A percentile compares a stretch with the other conserved stretches of the same genome.
phyloP scores from a whole-genome alignment of 2,329 filamentous ascomycete species.

The Pleomassaria siparia region DNA sequence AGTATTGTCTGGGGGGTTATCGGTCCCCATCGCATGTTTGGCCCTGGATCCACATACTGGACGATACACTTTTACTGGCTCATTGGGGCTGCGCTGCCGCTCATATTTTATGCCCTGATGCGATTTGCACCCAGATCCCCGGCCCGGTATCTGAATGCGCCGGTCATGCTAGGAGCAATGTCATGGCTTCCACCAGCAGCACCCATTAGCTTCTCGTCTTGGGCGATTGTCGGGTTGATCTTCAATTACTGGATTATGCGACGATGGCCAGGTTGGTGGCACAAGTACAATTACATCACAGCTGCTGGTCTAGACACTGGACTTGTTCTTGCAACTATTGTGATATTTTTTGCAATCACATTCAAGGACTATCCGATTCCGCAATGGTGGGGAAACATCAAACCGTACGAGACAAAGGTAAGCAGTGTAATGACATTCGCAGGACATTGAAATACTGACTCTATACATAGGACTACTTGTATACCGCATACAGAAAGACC shows the following conservation, averaged over 20 bases:
- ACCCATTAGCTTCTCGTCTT: conserved; percentile 69
- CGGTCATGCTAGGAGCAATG: conserved; percentile 49
- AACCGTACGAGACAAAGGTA: conserved; percentile 48
- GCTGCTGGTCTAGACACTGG: conserved; percentile 72
- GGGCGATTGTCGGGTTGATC: conserved; percentile 66
- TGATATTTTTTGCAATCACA: conserved; percentile 70
- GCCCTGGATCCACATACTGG: conserved; percentile 62
- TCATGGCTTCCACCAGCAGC: conserved; percentile 62
- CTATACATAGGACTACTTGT: conserved; percentile 37
- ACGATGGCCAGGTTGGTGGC: conserved; percentile 71
- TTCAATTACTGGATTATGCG: conserved; percentile 71
- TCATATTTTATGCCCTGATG: conserved; percentile 63
- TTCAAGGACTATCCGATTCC: conserved; percentile 59
- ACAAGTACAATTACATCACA: conserved; percentile 75
- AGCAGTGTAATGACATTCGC: neutral
- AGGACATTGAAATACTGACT: neutral
- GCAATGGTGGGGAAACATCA: conserved; percentile 64
- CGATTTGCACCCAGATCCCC: conserved; percentile 62
- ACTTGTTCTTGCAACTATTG: conserved; percentile 64
- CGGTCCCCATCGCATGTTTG: conserved; percentile 70
- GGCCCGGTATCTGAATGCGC: conserved; percentile 67
- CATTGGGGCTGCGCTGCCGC: conserved; percentile 62
- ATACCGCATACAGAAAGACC: conserved; percentile 20
- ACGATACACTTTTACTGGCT: conserved; percentile 72
- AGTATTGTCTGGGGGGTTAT: conserved; percentile 66